Evolutionary conservation across 768 basidiomycete species (phyloP).

Genomic region (Mrakia hoshinonis): DNA sequence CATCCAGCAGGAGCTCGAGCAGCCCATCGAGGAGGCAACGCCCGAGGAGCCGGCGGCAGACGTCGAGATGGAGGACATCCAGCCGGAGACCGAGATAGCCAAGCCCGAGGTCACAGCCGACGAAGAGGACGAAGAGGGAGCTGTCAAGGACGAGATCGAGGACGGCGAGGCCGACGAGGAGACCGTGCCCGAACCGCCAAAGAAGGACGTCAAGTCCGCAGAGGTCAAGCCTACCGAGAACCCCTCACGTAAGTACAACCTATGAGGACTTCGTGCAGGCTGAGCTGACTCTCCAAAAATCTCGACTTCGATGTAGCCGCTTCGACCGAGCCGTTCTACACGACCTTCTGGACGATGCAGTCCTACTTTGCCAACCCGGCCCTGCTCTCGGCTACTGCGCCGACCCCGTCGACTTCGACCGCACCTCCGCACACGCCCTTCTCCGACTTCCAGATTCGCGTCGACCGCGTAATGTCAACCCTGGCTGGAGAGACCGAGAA

Average conservation of each 20-base stretch:
- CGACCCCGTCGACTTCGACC: neutral
- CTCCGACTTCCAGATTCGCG: slow-evolving; percentile 56
- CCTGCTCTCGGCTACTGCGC: slow-evolving; percentile 34
- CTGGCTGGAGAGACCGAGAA: slow-evolving; percentile 80
- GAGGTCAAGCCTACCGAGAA: slow-evolving; percentile 18
- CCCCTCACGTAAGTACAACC: neutral
- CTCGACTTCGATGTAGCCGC: no score
- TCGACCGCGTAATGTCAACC: slow-evolving; percentile 63
- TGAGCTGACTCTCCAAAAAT: no score
- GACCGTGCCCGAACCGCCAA: slow-evolving; percentile 1
- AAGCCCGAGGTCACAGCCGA: slow-evolving; percentile 8
- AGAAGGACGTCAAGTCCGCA: slow-evolving; percentile 12
- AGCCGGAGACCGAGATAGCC: slow-evolving; percentile 17
- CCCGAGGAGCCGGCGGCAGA: slow-evolving; percentile 19
- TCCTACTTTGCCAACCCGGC: slow-evolving; percentile 73
- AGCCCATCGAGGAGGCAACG: neutral
- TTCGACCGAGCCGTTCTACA: slow-evolving; percentile 34
- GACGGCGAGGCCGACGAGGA: slow-evolving; percentile 19
- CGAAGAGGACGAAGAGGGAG: slow-evolving; percentile 15
- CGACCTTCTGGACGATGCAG: slow-evolving; percentile 52
- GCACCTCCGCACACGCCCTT: neutral
- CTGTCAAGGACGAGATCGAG: slow-evolving; percentile 25
- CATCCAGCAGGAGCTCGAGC: slow-evolving; percentile 54
- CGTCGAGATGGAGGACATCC: slow-evolving; percentile 16
- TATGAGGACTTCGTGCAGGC: no score